Percentiles rank a stretch among this genome's conserved stretches.
phyloP scores from a whole-genome alignment of 768 basidiomycete species.

The Calocera viscosa region DNA sequence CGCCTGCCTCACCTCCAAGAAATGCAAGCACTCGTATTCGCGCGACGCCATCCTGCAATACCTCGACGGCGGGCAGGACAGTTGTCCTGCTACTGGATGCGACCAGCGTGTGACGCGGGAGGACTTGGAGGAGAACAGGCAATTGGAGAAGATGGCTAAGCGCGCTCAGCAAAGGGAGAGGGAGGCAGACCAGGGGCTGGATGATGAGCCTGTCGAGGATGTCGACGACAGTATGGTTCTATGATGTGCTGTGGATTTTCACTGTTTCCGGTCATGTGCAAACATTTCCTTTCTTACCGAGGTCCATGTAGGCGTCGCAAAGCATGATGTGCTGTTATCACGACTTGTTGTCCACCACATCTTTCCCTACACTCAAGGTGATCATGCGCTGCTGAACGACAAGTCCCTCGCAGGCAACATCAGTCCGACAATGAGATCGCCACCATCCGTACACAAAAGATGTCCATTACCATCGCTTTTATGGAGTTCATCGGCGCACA shows the following conservation, averaged over 20 bases:
- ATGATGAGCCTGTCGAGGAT: slow-evolving; percentile 5
- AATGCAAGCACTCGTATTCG: slow-evolving; percentile 79
- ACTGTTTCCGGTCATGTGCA: not conserved
- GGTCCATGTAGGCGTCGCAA: too few relatives aligned
- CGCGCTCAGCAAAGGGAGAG: slow-evolving; percentile 8
- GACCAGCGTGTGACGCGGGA: slow-evolving; percentile 16
- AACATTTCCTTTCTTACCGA: too few relatives aligned
- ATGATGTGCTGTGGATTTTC: not conserved
- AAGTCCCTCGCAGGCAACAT: too few relatives aligned
- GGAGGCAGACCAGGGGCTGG: not conserved
- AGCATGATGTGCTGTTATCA: too few relatives aligned
- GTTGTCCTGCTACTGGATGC: slow-evolving; percentile 28
- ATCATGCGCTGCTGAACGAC: too few relatives aligned
- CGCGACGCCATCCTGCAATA: slow-evolving; percentile 53
- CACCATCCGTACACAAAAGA: too few relatives aligned
- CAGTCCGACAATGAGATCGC: too few relatives aligned
- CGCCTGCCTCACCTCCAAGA: slow-evolving; percentile 15
- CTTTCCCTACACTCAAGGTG: too few relatives aligned
- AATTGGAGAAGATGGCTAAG: slow-evolving; percentile 9
- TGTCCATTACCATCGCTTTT: too few relatives aligned
- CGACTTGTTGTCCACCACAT: too few relatives aligned
- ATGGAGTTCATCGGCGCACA: too few relatives aligned
- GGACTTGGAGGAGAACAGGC: slow-evolving; percentile 23
- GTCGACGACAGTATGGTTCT: not conserved
- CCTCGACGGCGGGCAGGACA: slow-evolving; percentile 28